Evolutionary conservation across 139 green algal genomes (phyloP).

Genomic region (Chlorella sp.): DNA sequence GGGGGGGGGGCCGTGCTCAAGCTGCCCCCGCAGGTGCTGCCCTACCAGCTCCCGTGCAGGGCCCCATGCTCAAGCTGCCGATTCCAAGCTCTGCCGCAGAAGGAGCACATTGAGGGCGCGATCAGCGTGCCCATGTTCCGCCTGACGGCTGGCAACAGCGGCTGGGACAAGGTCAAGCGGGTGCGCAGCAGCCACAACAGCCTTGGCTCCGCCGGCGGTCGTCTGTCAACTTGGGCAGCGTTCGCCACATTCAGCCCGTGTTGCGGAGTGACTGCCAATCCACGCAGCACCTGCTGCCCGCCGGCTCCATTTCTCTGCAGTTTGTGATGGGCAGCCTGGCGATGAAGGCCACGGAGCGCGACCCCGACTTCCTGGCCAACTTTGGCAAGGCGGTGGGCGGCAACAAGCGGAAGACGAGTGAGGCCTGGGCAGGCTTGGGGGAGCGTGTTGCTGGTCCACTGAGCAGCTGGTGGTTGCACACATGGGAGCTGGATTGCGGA

Average conservation of each 20-base stretch:
- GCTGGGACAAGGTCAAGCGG: conserved; percentile 73
- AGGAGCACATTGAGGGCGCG: conserved; percentile 50
- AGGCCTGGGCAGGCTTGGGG: neutral
- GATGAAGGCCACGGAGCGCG: conserved; percentile 75
- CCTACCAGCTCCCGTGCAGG: neutral
- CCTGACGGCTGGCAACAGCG: conserved; percentile 48
- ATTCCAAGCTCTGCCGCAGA: neutral
- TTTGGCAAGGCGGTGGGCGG: conserved; percentile 20
- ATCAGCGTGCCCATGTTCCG: conserved; percentile 72
- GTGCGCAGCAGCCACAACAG: no score
- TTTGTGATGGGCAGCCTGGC: conserved; percentile 64
- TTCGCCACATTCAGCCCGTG: no score
- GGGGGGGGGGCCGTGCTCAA: neutral
- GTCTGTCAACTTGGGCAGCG: no score
- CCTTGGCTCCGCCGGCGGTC: no score
- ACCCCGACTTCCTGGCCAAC: conserved; percentile 67
- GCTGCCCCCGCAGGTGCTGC: no score
- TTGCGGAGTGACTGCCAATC: no score
- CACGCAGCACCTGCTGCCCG: no score
- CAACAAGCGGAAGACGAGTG: conserved; percentile 51
- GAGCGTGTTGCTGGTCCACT: neutral
- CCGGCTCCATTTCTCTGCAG: neutral
- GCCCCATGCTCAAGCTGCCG: neutral
- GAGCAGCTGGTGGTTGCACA: no score
- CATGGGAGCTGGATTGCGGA: no score